Conservation (phyloP, 2,329 filamentous ascomycete species). For the Fusarium euwallaceae region DNA sequence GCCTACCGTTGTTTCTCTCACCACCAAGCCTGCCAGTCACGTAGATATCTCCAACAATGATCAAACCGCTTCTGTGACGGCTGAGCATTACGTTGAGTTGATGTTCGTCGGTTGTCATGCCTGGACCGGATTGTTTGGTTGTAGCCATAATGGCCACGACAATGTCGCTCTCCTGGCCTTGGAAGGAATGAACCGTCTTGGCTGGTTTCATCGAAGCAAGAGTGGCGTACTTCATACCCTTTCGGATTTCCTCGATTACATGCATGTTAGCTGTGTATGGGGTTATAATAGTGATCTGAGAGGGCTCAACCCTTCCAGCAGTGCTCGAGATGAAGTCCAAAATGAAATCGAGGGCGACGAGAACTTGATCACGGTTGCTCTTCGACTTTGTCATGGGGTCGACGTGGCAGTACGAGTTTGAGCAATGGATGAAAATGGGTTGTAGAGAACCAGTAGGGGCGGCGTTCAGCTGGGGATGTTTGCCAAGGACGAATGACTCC, state of each 20-base stretch:
- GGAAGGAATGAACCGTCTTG: background rate
- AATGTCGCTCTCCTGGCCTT: background rate
- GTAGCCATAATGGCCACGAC: background rate
- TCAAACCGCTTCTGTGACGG: background rate
- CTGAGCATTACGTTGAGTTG: background rate
- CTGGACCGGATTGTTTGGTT: background rate
- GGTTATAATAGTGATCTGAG: background rate
- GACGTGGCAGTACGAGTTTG: background rate
- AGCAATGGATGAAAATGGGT: background rate
- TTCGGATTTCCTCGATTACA: background rate
- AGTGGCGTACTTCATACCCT: background rate
- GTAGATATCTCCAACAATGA: background rate
- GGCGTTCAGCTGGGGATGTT: background rate
- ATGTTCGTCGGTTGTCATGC: background rate
- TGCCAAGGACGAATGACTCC: background rate
- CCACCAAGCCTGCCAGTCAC: background rate
- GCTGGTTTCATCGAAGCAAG: background rate
- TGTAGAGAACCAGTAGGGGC: accelerated
- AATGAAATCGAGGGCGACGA: background rate
- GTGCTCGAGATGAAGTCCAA: background rate
- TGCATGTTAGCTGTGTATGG: background rate
- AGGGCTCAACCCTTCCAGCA: background rate
- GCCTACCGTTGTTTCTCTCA: background rate
- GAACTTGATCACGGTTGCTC: background rate
- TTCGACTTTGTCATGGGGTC: background rate